Evolutionary conservation across 805 yeast genomes (phyloP), one percentile per base, ranked within the genome.

Genomic region (Metschnikowia corniflorae): DNA sequence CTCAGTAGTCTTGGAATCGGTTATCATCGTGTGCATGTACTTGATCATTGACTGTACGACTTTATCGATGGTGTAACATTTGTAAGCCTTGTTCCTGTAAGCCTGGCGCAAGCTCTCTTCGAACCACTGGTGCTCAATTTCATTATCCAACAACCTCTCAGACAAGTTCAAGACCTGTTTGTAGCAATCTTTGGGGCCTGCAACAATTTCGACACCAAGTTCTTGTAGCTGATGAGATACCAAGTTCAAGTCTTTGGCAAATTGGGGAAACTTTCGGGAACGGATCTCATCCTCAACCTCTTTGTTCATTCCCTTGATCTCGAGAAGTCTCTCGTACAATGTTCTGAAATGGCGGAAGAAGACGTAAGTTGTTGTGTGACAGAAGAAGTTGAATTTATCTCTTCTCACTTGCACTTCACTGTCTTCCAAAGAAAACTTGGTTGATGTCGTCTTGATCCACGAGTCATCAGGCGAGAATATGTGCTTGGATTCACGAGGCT

Each of bases 91-190:
- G 63, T 91, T 93, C 54, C 93, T 77, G 66, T 85, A 93, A 0
- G 94, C 96, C 68, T 91, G 97, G 45, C 99, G 86, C 41, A 93
- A 64, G 13, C 95, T 77, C 61, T 93, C 98, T 65, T 93, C 99
- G 59, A 85, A 94, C 83, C 88, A 81, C 60, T 83, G 93, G 45
- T 86, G 95, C 54, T 93, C 99, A 32, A 93, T 64, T 24, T 87
- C 93, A 19, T 95, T 95, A 47, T 86, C 93, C 46, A 93, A 82
- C 34, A 87, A 68, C 46, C 78, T 76, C 47, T 78, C 86, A 40
- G 94, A 77, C 38, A 93, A 70, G 3, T 67, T 70, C 40, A 93
- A 66, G n/a, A 87, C 75, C 60, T 91, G 96, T 23, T 71, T 65
- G 59, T 93, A 93, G 24, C 86, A 80, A 52, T 80, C 78, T 17